A percentile compares a stretch with the other conserved stretches of the same genome.
These are phyloP conservation scores for Phaeolepiota aurea DNA, from an alignment of 768 basidiomycete species.

Conservation along the genomic window DNA sequence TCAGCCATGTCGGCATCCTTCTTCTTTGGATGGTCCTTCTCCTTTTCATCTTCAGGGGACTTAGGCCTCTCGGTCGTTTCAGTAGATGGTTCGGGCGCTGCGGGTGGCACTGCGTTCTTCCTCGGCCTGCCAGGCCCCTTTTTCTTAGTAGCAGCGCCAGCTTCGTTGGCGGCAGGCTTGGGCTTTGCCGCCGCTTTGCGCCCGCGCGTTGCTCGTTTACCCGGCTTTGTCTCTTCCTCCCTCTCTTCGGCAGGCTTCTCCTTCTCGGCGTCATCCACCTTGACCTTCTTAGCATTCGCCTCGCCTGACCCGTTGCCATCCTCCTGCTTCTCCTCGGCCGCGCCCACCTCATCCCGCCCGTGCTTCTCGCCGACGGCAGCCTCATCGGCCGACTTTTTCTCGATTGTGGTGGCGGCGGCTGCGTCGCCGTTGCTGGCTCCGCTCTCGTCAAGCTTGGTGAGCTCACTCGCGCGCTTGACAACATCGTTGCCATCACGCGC, in stretches of 20 bases:
- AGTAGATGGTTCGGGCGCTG: not conserved
- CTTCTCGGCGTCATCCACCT: slow-evolving; percentile 15
- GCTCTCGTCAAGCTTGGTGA: slow-evolving; percentile 11
- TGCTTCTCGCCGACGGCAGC: slow-evolving; percentile 13
- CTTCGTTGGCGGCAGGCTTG: not conserved
- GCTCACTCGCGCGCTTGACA: slow-evolving; percentile 19
- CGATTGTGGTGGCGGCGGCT: slow-evolving; percentile 3
- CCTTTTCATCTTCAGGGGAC: not conserved
- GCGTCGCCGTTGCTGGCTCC: not conserved
- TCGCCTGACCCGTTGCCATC: slow-evolving; percentile 6
- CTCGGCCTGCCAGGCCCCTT: slow-evolving; percentile 10
- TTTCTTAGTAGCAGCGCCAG: slow-evolving; percentile 6
- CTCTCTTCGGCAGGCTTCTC: slow-evolving; percentile 10
- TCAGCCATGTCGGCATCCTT: not conserved
- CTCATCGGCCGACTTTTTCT: slow-evolving; percentile 7
- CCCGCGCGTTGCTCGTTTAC: slow-evolving; percentile 4
- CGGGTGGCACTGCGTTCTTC: slow-evolving; percentile 6
- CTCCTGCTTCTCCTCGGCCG: slow-evolving; percentile 1
- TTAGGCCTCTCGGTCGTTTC: not conserved
- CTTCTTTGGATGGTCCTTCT: not conserved
- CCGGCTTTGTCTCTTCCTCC: slow-evolving; percentile 4
- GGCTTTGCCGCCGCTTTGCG: slow-evolving; percentile 3
- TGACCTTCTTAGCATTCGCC: slow-evolving; percentile 10
- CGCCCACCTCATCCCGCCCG: slow-evolving; percentile 10
- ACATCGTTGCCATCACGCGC: slow-evolving; percentile 17